phyloP scores from a whole-genome alignment of 352 stramenopile genomes.

The Lagenidium giganteum region DNA sequence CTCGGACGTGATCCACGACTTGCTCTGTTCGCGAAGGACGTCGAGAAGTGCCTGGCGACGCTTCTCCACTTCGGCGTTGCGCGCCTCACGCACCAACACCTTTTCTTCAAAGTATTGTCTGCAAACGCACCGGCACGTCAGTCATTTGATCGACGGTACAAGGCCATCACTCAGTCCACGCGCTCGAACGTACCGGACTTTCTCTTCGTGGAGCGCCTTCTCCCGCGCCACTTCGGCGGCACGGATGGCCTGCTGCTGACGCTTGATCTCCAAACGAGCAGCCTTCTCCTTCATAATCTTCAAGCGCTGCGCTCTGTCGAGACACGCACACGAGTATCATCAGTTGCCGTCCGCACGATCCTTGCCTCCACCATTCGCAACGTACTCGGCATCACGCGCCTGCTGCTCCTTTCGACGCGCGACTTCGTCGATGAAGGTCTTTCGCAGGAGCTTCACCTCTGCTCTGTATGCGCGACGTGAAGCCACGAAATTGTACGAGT shows the following conservation, averaged over 20 bases:
- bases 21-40: slow-evolving; percentile 51
- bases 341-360: too few species aligned
- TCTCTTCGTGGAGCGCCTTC: slow-evolving; percentile 74
- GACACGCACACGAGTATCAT: slow-evolving; percentile 4
- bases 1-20: slow-evolving; percentile 64
- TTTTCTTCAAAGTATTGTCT: slow-evolving; percentile 80
- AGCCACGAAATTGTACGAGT: slow-evolving; percentile 74
- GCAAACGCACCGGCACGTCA: neutral
- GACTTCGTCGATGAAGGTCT: slow-evolving; percentile 74
- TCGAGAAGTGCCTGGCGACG: slow-evolving; percentile 66
- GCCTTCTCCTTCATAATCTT: slow-evolving; percentile 88
- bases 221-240: slow-evolving; percentile 76
- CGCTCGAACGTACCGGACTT: slow-evolving; percentile 64
- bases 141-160: neutral
- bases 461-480: slow-evolving; percentile 58
- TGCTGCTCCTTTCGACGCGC: slow-evolving; percentile 68
- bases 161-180: slow-evolving; percentile 5
- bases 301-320: slow-evolving; percentile 54
- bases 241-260: slow-evolving; percentile 78
- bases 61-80: slow-evolving; percentile 50
- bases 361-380: slow-evolving; percentile 2
- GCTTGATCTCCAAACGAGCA: slow-evolving; percentile 82
- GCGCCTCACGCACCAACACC: slow-evolving; percentile 60
- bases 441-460: slow-evolving; percentile 61
- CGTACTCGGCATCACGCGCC: slow-evolving; percentile 79